A percentile compares a stretch with the other conserved stretches of the same genome.
Conservation (phyloP, 129 eudicot genomes). For the Arctium lappa region DNA sequence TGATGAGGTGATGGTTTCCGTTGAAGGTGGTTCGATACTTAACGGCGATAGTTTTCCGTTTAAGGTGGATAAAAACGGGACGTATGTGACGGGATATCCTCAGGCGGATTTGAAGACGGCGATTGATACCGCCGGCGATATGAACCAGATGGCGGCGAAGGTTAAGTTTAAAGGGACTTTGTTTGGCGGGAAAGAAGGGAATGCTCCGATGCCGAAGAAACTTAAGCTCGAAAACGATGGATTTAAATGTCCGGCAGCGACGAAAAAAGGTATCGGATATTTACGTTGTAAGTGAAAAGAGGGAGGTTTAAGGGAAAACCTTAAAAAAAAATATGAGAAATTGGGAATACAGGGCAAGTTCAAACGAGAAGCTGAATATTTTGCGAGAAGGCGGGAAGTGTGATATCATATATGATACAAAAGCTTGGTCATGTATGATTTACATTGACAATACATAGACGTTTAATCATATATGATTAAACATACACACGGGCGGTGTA, state of each 20-base stretch:
- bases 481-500: too few relatives aligned
- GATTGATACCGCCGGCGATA: conserved; percentile 74
- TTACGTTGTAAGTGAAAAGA: too few relatives aligned
- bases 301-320: not conserved
- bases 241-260: conserved; percentile 62
- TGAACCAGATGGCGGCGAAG: conserved; percentile 48
- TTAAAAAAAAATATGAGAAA: not conserved
- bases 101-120: conserved; percentile 77
- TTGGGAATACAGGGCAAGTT: too few relatives aligned
- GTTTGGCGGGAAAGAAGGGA: conserved; percentile 45
- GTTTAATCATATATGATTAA: too few relatives aligned
- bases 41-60: conserved; percentile 62
- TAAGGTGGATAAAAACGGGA: conserved; percentile 58
- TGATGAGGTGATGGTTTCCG: conserved; percentile 57
- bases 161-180: conserved; percentile 54
- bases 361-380: too few relatives aligned
- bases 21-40: conserved; percentile 44
- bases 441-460: too few relatives aligned
- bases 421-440: too few relatives aligned
- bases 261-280: conserved; percentile 33
- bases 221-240: conserved; percentile 74
- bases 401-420: too few relatives aligned
- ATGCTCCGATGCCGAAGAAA: conserved; percentile 63
- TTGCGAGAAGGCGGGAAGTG: too few relatives aligned
- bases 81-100: conserved; percentile 60